A percentile compares a stretch with the other conserved stretches of the same genome.
Evolutionary conservation across 345 rosid species (phyloP).

Genomic region (Rhodamnia argentea): DNA sequence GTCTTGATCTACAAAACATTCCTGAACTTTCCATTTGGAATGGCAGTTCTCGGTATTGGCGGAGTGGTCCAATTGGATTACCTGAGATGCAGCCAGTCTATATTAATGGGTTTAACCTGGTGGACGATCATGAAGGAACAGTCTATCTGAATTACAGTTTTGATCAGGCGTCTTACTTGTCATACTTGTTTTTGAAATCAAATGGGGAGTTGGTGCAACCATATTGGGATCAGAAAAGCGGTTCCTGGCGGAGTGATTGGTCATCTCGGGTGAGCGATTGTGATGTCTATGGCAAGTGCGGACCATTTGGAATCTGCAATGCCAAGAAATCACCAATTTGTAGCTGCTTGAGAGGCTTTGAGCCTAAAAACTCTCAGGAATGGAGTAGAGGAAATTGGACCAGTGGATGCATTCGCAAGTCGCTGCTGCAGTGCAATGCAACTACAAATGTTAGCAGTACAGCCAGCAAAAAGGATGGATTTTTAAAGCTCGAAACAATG

Average conservation of each 20-base stretch:
- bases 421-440: constrained; percentile 4
- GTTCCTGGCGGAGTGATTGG: neutral
- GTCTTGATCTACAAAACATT: constrained; percentile 5
- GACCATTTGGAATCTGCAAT: constrained; percentile 8
- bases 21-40: constrained; percentile 37
- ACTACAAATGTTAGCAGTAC: neutral
- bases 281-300: constrained; percentile 16
- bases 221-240: neutral
- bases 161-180: neutral
- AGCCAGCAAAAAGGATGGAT: constrained; percentile 4
- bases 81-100: neutral
- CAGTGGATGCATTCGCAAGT: constrained; percentile 13
- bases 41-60: constrained; percentile 20
- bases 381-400: constrained; percentile 20
- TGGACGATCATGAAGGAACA: constrained; percentile 2
- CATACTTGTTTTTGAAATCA: neutral
- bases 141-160: neutral
- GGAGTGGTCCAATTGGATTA: constrained; percentile 31
- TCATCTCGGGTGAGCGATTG: neutral
- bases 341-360: constrained; percentile 9
- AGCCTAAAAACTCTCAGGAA: constrained; percentile 2
- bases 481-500: constrained; percentile 1
- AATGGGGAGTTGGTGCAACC: neutral
- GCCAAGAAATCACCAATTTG: constrained; percentile 10
- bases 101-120: constrained; percentile 5